These are phyloP conservation scores for Ophiostoma pallidulum DNA, from an alignment of 2,329 filamentous ascomycete species.

Conservation along the genomic window DNA sequence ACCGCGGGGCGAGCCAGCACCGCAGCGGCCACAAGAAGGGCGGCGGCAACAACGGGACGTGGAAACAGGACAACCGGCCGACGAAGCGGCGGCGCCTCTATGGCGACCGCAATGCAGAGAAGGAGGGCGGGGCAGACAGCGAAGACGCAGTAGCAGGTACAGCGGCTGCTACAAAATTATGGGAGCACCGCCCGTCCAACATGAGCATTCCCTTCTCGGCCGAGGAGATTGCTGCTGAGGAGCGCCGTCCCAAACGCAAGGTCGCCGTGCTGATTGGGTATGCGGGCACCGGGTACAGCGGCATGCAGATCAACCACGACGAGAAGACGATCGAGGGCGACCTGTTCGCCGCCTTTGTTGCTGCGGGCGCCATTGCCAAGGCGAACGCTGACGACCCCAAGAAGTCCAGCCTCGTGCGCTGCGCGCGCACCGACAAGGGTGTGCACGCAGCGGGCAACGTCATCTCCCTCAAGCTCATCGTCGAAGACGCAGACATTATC, in stretches of 20 bases:
- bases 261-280: constrained; percentile 94
- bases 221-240: constrained; percentile 82
- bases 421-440: constrained; percentile 93
- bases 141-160: constrained; percentile 21
- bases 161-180: no score
- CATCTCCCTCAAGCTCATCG: constrained; percentile 89
- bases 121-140: constrained; percentile 23
- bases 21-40: constrained; percentile 3
- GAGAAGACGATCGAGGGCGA: constrained; percentile 96
- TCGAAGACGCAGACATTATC: constrained; percentile 81
- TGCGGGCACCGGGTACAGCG: constrained; percentile 91
- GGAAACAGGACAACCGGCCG: constrained; percentile 10
- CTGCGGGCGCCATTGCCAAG: constrained; percentile 88
- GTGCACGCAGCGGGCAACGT: constrained; percentile 95
- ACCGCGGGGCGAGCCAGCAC: constrained; percentile 8
- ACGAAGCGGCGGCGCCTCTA: constrained; percentile 8
- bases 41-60: neutral
- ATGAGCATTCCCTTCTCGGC: constrained; percentile 49
- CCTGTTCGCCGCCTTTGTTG: constrained; percentile 83
- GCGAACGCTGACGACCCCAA: constrained; percentile 94
- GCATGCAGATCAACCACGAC: constrained; percentile 79
- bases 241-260: constrained; percentile 80
- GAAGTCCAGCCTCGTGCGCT: constrained; percentile 88
- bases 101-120: constrained; percentile 6
- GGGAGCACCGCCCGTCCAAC: constrained; percentile 35